phyloP scores from a whole-genome alignment of 2,329 filamentous ascomycete species.

The Arthrobotrys iridis region DNA sequence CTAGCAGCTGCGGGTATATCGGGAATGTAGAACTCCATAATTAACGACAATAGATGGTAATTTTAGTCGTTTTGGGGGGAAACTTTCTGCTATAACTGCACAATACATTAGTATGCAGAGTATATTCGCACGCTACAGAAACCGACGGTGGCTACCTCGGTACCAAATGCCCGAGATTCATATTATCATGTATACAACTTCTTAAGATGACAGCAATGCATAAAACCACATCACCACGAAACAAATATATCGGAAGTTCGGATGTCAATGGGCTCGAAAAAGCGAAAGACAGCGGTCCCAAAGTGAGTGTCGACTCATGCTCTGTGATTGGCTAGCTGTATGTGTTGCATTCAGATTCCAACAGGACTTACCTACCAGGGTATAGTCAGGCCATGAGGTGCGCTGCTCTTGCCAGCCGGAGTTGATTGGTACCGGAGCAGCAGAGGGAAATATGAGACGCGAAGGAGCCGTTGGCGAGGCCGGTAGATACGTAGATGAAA shows the following conservation, averaged over 20 bases:
- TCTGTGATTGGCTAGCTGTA: neutral
- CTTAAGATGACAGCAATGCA: too few species aligned
- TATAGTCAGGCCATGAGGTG: neutral
- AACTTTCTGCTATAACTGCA: neutral
- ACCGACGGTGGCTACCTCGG: too few species aligned
- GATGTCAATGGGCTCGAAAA: too few species aligned
- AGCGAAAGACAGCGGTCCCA: too few species aligned
- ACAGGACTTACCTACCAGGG: neutral
- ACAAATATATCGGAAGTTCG: too few species aligned
- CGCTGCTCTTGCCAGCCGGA: too few species aligned
- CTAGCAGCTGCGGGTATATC: conserved; percentile 17
- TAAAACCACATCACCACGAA: too few species aligned
- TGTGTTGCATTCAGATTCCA: neutral
- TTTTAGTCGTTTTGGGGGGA: neutral
- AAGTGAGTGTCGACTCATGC: too few species aligned
- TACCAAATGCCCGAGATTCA: too few species aligned
- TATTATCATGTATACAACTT: too few species aligned
- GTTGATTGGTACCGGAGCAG: too few species aligned
- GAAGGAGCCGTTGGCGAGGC: neutral
- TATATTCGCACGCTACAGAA: neutral
- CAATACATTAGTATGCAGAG: neutral
- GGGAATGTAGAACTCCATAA: conserved; percentile 46
- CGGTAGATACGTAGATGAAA: neutral
- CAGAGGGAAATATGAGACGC: too few species aligned
- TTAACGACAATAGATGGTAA: neutral